Percentiles rank a stretch among this genome's conserved stretches.
phyloP scores from a whole-genome alignment of 345 rosid species.

The Dipteronia sinensis region DNA sequence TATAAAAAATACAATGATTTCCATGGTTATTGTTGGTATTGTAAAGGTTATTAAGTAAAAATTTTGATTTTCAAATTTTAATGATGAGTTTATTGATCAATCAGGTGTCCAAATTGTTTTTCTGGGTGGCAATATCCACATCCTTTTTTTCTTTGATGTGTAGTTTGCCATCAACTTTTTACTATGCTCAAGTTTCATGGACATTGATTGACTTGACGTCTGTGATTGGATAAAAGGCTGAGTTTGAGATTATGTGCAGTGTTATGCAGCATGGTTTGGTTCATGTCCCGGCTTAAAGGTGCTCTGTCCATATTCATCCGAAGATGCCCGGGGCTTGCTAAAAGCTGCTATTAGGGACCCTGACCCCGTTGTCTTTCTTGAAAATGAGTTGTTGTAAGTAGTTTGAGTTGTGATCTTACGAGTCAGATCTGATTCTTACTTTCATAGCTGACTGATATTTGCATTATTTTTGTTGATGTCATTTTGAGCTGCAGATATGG shows the following conservation, averaged over 20 bases:
- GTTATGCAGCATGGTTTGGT: conserved; percentile 93
- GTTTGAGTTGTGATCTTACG: conserved; percentile 4
- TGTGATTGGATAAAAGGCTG: neutral
- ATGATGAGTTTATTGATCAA: neutral
- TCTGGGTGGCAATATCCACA: neutral
- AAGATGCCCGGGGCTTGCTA: conserved; percentile 89
- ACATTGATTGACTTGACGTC: neutral
- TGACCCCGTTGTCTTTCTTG: conserved; percentile 92
- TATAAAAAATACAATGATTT: neutral
- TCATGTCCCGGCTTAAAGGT: conserved; percentile 92
- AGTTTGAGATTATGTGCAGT: conserved; percentile 47
- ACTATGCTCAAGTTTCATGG: neutral
- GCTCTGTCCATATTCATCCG: conserved; percentile 78
- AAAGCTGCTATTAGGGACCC: conserved; percentile 99
- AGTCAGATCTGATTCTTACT: neutral
- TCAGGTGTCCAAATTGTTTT: neutral
- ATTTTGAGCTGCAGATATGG: conserved; percentile 62
- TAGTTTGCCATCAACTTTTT: neutral
- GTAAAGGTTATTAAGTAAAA: neutral
- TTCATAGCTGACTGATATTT: neutral
- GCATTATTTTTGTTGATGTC: neutral
- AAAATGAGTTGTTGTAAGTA: conserved; percentile 90
- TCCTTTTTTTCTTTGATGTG: neutral
- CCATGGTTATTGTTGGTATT: neutral
- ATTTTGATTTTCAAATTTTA: neutral